Evolutionary conservation across 495 filamentous ascomycete species (phyloP), one percentile per base, ranked within the genome.

Genomic region (Penicillium argentinense): DNA sequence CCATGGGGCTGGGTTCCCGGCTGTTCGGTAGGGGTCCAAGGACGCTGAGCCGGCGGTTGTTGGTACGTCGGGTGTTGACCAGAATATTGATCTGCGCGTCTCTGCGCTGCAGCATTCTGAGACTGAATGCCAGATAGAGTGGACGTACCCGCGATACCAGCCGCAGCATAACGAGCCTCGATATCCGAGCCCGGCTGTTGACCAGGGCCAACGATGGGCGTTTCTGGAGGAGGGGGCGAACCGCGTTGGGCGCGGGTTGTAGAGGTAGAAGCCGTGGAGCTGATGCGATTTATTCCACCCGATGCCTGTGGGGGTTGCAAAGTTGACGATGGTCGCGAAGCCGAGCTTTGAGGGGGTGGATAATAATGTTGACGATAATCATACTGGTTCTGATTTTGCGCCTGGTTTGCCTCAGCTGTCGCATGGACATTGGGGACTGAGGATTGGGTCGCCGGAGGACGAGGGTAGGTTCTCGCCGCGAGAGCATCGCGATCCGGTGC

Each of bases 21-120:
- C 42, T 85, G 76, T 62, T 98, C 93, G 21, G 93, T 97, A 1
- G 93, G 93, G 13, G 95, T 98, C 93, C 93, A 98, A 36, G 91
- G 91, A 41, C 92, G 79, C 28, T 79, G 74, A 8, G 82, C 74
- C 8, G 81, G 73, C 5, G 72, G 71, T 25, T 65, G 57, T 30
- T 70, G 72, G 24, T 59, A 61, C 16, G 63, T 62, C 16, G 74
- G 73, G 14, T 74, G 63, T 41, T 76, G 75, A 23, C 71, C 73
- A 7, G 76, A 75, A 71, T 96, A 95, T 42, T 90, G 87, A 18
- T 85, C 80, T 42, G 83, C 60, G 34, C 91, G 76, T 59, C 88
- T 85, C 48, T 87, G 79, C 2, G 89, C 89, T 2, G 89, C 87
- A n/a, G 85, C 84, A 54, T 85, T 91, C 41, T 87, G 80, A n/a